These are phyloP conservation scores for Fusarium brevicatenulatum DNA, from an alignment of 2,329 filamentous ascomycete species.

Conservation along the genomic window DNA sequence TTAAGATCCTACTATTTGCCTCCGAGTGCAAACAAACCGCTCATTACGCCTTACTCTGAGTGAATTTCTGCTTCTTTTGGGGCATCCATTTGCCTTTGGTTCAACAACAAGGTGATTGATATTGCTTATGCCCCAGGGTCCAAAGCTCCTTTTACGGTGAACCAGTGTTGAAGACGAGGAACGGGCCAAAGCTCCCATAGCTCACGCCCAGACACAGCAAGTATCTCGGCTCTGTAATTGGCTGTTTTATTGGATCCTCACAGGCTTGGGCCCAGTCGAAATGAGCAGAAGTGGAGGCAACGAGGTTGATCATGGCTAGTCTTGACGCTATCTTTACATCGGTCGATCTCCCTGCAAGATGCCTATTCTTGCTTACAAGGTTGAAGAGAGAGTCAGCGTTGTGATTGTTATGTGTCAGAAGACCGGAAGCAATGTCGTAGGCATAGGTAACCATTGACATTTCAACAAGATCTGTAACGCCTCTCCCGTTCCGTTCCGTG, in stretches of 20 bases:
- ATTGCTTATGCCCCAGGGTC: background rate
- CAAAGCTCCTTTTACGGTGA: conserved; percentile 2
- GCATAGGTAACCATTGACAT: background rate
- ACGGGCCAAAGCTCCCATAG: conserved; percentile 24
- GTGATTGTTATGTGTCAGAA: conserved; percentile 2
- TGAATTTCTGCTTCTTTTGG: background rate
- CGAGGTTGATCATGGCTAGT: conserved; percentile 18
- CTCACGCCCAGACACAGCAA: background rate
- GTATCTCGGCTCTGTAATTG: conserved; percentile 36
- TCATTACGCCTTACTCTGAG: background rate
- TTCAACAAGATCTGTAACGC: background rate
- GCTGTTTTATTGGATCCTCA: conserved; percentile 18
- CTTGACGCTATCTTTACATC: conserved; percentile 33
- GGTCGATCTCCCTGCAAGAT: conserved; percentile 25
- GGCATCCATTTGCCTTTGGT: background rate
- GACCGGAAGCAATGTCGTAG: background rate
- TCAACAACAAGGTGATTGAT: background rate
- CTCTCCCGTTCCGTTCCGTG: conserved; percentile 35
- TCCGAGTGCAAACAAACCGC: conserved; percentile 4
- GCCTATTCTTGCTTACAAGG: background rate
- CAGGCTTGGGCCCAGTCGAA: conserved; percentile 31
- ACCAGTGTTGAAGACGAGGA: background rate
- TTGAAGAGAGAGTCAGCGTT: background rate
- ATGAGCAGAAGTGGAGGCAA: conserved; percentile 40
- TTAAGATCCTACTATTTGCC: background rate